Evolutionary conservation across 306 rosid species (phyloP).

Genomic region (Phaseolus lunatus): DNA sequence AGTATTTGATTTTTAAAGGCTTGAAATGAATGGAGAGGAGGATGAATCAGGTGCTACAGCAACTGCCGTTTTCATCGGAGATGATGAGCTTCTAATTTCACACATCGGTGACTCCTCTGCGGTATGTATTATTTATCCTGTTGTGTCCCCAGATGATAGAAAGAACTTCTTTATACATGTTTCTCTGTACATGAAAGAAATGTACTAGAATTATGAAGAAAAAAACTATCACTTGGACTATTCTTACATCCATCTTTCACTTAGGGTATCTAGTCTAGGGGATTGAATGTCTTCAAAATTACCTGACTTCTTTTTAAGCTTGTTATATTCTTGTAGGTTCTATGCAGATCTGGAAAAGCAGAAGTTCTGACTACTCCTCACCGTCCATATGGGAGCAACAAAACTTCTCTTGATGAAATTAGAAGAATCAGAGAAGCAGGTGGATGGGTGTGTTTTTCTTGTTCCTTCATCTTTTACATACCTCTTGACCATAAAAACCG

Average conservation of each 20-base stretch:
- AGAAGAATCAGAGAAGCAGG: slow-evolving; percentile 99
- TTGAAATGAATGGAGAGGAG: slow-evolving; percentile 70
- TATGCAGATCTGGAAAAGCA: slow-evolving; percentile 82
- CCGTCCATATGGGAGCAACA: slow-evolving; percentile 93
- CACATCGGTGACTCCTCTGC: slow-evolving; percentile 91
- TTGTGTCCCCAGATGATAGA: slow-evolving; percentile 15
- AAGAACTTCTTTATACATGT: slow-evolving; percentile 7
- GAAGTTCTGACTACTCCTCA: slow-evolving; percentile 86
- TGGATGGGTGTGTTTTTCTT: slow-evolving; percentile 99
- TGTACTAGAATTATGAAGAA: slow-evolving; percentile 20
- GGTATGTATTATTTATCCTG: slow-evolving; percentile 58
- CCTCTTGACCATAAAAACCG: slow-evolving; percentile 28
- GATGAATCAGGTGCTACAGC: slow-evolving; percentile 96
- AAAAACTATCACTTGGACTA: slow-evolving; percentile 1
- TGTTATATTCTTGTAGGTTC: slow-evolving; percentile 66
- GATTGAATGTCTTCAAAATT: slow-evolving; percentile 18
- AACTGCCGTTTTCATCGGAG: slow-evolving; percentile 71
- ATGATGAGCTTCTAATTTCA: slow-evolving; percentile 71
- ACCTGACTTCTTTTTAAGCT: slow-evolving; percentile 21
- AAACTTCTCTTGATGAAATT: slow-evolving; percentile 79
- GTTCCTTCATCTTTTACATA: slow-evolving; percentile 45
- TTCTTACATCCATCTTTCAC: slow-evolving; percentile 8
- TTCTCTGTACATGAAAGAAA: background rate
- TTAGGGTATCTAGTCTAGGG: slow-evolving; percentile 37
- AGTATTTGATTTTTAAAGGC: slow-evolving; percentile 81